Base-by-base conservation (phyloP, 208 protist species). In the Trypanosoma lewisi region DNA sequence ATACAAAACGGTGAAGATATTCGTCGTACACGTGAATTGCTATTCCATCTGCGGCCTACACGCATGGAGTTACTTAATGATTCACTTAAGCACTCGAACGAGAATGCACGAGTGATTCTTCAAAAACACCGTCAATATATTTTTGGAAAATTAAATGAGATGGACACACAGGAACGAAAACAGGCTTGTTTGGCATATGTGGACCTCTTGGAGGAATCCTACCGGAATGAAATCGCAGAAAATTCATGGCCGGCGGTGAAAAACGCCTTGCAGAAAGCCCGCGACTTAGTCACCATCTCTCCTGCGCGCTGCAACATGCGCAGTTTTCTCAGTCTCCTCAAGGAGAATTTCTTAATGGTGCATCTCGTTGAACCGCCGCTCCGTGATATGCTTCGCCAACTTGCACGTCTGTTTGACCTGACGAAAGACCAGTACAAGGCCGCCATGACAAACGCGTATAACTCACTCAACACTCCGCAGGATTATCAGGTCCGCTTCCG, bases 401-500 rank as follows among this genome's bases (percentile, higher is more conserved):
- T 91, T 28, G 60, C 76, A 8, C 47, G 62, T 17, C 68, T 91
- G 14, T 87, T 84, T 53, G 53, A 63, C 16, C 71, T 87, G 9
- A 69, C 73, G 0, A 49, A 56, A 5, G 28, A 59, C 17, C 57
- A 83, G 30, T 77, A 78, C 52, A 74, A 78, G 54, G 67, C 77
- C 48, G 68, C 74, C 68, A 73, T 91, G 19, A 60, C 71, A 5
- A 77, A 59, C 33, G 50, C 76, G 60, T 78, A 82, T 60, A 75
- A 77, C 28, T 31, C 44, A 52, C 61, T 85, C 17, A 67, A 73
- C 8, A 67, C 72, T 58, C 69, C 76, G n/a, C 76, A 80, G 55
- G 79, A 85, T 66, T 87, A 91, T 54, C 78, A 91, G 56, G 78
- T 75, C 12, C 69, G 84, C 14, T 87, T 91, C 49, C 78, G 77